These are phyloP conservation scores for Pseudopithomyces maydicus DNA, from an alignment of 2,329 filamentous ascomycete genomes.

Conservation along the genomic window DNA sequence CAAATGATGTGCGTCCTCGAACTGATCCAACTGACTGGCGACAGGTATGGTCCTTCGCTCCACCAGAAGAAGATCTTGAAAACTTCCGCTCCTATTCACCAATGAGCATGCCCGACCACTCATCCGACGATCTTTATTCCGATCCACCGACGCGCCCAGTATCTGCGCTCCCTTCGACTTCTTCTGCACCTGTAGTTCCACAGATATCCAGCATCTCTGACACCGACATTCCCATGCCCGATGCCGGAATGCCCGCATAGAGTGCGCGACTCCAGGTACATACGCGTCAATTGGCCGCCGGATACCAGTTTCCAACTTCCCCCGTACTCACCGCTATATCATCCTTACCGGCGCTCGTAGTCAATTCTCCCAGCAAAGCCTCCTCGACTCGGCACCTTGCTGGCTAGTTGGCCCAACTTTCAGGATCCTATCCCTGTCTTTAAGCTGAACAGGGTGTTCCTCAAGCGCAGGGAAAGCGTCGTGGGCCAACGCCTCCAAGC, in stretches of 20 bases:
- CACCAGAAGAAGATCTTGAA: conserved; percentile 63
- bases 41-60: conserved; percentile 94
- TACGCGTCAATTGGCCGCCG: neutral
- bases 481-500: too few relatives aligned
- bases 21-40: conserved; percentile 32
- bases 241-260: conserved; percentile 18
- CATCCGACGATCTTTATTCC: conserved; percentile 27
- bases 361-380: neutral
- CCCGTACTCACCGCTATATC: conserved; percentile 24
- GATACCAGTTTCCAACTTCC: neutral
- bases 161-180: conserved; percentile 33
- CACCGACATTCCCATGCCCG: conserved; percentile 37
- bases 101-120: conserved; percentile 49
- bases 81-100: conserved; percentile 47
- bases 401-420: neutral
- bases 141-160: conserved; percentile 24
- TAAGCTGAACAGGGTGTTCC: too few relatives aligned
- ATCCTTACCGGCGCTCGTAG: neutral
- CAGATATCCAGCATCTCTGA: neutral
- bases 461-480: too few relatives aligned
- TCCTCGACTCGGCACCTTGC: neutral
- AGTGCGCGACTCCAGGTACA: neutral
- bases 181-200: conserved; percentile 24
- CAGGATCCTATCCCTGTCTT: too few relatives aligned
- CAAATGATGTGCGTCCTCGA: neutral